Base-by-base conservation (phyloP, 1,139 yeast genomes). In the Protomyces inundatus region DNA sequence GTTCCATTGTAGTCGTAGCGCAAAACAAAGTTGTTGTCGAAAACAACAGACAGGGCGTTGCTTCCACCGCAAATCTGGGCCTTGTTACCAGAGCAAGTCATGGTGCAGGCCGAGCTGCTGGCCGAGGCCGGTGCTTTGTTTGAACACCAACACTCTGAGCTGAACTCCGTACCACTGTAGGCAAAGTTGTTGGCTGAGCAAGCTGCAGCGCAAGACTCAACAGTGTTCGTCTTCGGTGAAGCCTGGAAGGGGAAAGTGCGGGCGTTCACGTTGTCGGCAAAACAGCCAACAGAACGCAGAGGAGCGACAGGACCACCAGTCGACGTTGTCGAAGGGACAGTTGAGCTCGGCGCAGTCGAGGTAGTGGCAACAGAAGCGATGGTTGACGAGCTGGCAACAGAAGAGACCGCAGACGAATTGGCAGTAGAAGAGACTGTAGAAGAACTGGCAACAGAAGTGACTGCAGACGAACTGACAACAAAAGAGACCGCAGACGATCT, bases 31-130 rank as follows among this genome's bases (percentile, higher is more conserved):
- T 12, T 12, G 35, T 12, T 23, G 36, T 50, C 35, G 53, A 32
- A 30, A 34, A 50, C 37, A 34, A 52, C 55, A 52, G 40, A 32
- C 14, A 52, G 55, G n/a, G 55, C 55, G 23, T 52, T 35, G 39
- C 39, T 16, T 4, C 55, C 55, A 12, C 55, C 55, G 23, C 55
- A 52, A 7, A 14, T 23, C 30, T 52, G 32, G 34, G 30, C 33
- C 23, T 39, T 16, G 37, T 55, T n/a, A n/a, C 53, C 60, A n/a
- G 48, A 39, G n/a, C 60, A 55, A 14, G 60, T 10, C 36, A 37
- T 12, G 35, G 16, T 46, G 54, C 60, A 55, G 33, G 36, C 52
- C 6, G 60, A 33, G 30, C 55, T 36, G 32, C 5, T 4, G 2
- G 48, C 9, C 10, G 48, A 6, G 10, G 23, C 16, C 32, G 48